phyloP scores from a whole-genome alignment of 768 basidiomycete genomes.

The Chalciporus piperatus region DNA sequence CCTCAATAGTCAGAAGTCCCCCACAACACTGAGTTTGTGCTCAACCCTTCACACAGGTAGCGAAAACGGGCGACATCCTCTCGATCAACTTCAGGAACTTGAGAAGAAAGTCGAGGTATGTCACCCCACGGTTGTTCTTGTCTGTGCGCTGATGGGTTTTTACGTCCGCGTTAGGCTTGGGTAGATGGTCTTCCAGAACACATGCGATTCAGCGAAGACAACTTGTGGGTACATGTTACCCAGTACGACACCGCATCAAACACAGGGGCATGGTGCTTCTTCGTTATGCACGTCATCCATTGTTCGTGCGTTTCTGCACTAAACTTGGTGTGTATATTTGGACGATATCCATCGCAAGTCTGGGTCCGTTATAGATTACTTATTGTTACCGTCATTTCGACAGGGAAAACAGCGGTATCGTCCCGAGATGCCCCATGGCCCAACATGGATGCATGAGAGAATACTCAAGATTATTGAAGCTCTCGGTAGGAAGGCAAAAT shows the following conservation, averaged over 20 bases:
- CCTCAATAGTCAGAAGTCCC: slow-evolving; percentile 40
- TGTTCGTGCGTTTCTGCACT: slow-evolving; percentile 66
- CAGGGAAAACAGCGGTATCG: slow-evolving; percentile 35
- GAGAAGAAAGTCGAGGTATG: slow-evolving; percentile 41
- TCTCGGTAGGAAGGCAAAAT: slow-evolving; percentile 40
- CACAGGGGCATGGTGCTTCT: slow-evolving; percentile 79
- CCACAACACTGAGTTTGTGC: background rate
- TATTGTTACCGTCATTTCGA: background rate
- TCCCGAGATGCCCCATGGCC: slow-evolving; percentile 22
- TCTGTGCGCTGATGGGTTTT: slow-evolving; percentile 7
- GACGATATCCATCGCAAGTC: background rate
- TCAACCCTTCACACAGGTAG: slow-evolving; percentile 31
- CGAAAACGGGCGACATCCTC: slow-evolving; percentile 27
- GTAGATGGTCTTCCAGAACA: slow-evolving; percentile 62
- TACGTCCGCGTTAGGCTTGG: slow-evolving; percentile 51
- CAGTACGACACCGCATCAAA: slow-evolving; percentile 82
- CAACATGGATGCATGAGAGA: slow-evolving; percentile 37
- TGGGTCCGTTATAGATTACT: background rate
- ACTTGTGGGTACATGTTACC: slow-evolving; percentile 60
- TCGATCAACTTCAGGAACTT: slow-evolving; percentile 39
- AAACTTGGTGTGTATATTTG: slow-evolving; percentile 49
- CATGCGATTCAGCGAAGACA: slow-evolving; percentile 69
- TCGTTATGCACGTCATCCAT: slow-evolving; percentile 69
- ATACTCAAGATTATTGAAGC: slow-evolving; percentile 38
- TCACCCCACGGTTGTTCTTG: background rate